Evolutionary conservation across 257 asterid genomes (phyloP).

Genomic region (Scutellaria minor): DNA sequence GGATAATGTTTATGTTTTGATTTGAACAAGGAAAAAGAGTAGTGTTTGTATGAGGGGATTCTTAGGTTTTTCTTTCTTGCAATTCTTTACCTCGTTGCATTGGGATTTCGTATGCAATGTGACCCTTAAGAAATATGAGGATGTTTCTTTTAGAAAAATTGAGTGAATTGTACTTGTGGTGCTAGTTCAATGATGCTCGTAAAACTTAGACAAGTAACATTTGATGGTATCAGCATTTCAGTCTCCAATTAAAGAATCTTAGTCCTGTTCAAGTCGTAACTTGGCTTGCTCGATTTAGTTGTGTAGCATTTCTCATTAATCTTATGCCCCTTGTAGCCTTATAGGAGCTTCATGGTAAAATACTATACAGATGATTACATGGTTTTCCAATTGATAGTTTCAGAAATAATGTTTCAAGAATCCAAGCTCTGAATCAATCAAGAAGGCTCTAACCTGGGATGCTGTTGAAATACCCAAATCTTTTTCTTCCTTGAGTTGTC

Average conservation of each 20-base stretch:
- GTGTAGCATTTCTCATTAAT: not conserved
- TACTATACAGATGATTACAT: not conserved
- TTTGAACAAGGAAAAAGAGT: not conserved
- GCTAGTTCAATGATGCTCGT: not conserved
- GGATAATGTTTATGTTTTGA: not conserved
- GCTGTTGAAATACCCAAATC: not conserved
- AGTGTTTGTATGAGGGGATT: not conserved
- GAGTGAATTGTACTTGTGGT: not conserved
- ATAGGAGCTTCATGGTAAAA: not conserved
- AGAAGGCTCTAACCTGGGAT: too few species aligned
- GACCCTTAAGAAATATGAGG: not conserved
- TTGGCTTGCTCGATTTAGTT: not conserved
- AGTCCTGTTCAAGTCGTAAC: not conserved
- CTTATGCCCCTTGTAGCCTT: not conserved
- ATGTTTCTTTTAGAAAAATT: not conserved
- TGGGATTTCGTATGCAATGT: not conserved
- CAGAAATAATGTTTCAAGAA: not conserved
- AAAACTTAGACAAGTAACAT: not conserved
- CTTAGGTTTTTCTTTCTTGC: too few species aligned
- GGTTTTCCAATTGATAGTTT: not conserved
- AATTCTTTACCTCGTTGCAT: not conserved
- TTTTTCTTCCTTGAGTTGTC: not conserved
- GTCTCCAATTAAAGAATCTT: not conserved
- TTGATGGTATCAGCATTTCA: not conserved
- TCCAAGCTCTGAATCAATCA: too few species aligned